A percentile compares a stretch with the other conserved stretches of the same genome.
phyloP scores from a whole-genome alignment of 768 basidiomycete species.

The Boletus pseudo-olivaceus region DNA sequence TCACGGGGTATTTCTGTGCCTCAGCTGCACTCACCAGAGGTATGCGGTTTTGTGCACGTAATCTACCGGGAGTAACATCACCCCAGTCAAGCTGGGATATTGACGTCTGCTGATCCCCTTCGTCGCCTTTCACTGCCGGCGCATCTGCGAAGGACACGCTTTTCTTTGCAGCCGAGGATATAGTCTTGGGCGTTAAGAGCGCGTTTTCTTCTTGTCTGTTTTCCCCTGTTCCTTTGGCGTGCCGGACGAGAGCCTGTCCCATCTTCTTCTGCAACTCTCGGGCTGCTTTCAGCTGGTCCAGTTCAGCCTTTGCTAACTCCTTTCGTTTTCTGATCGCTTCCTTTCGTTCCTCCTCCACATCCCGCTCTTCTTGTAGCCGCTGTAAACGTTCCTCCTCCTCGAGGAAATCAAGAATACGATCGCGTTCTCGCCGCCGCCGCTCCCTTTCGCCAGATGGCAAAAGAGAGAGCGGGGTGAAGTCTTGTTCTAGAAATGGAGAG shows the following conservation, averaged over 20 bases:
- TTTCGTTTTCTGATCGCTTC: constrained; percentile 51
- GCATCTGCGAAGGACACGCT: constrained; percentile 61
- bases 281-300: constrained; percentile 36
- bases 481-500: constrained; percentile 36
- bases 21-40: constrained; percentile 31
- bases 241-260: constrained; percentile 62
- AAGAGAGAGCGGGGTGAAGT: constrained; percentile 44
- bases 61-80: constrained; percentile 49
- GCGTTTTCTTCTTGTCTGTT: constrained; percentile 27
- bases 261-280: constrained; percentile 71
- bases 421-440: constrained; percentile 53
- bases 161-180: constrained; percentile 47
- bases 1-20: constrained; percentile 51
- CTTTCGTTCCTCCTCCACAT: constrained; percentile 40
- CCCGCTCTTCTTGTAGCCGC: constrained; percentile 38
- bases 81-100: constrained; percentile 43
- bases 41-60: constrained; percentile 39
- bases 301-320: constrained; percentile 43
- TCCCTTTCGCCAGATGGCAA: constrained; percentile 47
- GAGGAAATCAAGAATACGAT: constrained; percentile 61
- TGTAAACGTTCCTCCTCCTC: constrained; percentile 65
- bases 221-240: constrained; percentile 37
- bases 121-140: constrained; percentile 20
- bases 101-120: constrained; percentile 7
- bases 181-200: constrained; percentile 23